These are phyloP conservation scores for Acarospora socialis DNA, from an alignment of 2,329 filamentous ascomycete genomes.

Conservation along the genomic window DNA sequence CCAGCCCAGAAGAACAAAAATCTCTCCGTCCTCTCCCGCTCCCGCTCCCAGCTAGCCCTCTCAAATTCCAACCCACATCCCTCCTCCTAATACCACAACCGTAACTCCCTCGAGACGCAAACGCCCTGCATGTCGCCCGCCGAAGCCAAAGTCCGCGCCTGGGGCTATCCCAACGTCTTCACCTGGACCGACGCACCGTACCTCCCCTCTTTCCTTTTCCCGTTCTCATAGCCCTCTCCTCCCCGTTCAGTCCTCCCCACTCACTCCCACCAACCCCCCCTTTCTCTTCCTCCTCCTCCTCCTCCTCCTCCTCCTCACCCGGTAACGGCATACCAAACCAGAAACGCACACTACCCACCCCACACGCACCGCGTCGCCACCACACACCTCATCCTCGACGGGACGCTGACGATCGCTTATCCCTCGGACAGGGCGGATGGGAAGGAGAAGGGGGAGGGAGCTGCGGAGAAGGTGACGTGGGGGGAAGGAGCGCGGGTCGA, in stretches of 20 bases:
- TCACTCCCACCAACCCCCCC: background rate
- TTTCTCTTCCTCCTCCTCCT: background rate
- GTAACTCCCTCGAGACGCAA: too few relatives aligned
- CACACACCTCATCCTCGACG: slow-evolving; percentile 45
- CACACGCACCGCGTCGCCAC: slow-evolving; percentile 42
- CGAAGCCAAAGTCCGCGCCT: slow-evolving; percentile 39
- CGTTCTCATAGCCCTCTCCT: background rate
- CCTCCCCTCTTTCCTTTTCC: slow-evolving; percentile 13
- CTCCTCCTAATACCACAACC: too few relatives aligned
- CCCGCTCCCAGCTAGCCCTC: too few relatives aligned
- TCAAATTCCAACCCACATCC: too few relatives aligned
- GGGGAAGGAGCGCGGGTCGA: slow-evolving; percentile 41
- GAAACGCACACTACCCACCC: slow-evolving; percentile 45
- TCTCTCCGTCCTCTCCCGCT: too few relatives aligned
- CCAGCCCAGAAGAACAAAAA: too few relatives aligned
- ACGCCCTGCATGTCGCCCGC: too few relatives aligned
- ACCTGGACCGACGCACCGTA: slow-evolving; percentile 48
- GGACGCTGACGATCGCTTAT: slow-evolving; percentile 43
- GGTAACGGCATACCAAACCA: too few relatives aligned
- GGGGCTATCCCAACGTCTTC: slow-evolving; percentile 47
- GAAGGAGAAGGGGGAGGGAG: slow-evolving; percentile 42
- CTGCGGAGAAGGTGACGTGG: slow-evolving; percentile 40
- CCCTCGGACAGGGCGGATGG: slow-evolving; percentile 35
- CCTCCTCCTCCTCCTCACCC: background rate
- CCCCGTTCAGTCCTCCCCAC: background rate